Evolutionary conservation across 208 protist genomes (phyloP).

Genomic region (Spironucleus salmonicida): DNA sequence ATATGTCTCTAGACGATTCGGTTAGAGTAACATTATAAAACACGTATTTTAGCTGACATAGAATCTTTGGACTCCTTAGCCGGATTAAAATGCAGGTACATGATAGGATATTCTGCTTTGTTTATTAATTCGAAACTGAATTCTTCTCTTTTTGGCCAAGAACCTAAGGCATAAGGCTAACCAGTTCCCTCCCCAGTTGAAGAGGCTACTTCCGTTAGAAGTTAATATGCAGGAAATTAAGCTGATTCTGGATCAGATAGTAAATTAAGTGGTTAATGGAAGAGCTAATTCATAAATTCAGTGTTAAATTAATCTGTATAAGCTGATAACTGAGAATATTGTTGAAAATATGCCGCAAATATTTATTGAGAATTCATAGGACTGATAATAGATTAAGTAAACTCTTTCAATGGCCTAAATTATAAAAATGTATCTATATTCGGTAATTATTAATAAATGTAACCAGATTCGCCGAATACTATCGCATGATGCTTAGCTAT

Average conservation of each 20-base stretch:
- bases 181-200: slow-evolving; percentile 8
- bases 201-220: neutral
- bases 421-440: too few relatives aligned
- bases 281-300: too few relatives aligned
- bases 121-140: slow-evolving; percentile 7
- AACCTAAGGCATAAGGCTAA: neutral
- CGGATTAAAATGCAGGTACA: neutral
- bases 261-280: too few relatives aligned
- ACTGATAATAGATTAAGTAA: too few relatives aligned
- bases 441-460: too few relatives aligned
- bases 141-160: neutral
- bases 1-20: neutral
- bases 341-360: too few relatives aligned
- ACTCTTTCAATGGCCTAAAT: too few relatives aligned
- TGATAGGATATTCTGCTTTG: slow-evolving; percentile 22
- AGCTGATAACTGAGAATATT: too few relatives aligned
- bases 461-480: neutral
- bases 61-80: neutral
- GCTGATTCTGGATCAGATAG: too few relatives aligned
- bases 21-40: neutral
- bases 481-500: neutral
- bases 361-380: too few relatives aligned
- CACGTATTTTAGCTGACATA: neutral
- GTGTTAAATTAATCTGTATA: too few relatives aligned
- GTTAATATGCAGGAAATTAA: neutral